A percentile compares a stretch with the other conserved stretches of the same genome.
Evolutionary conservation across 768 basidiomycete species (phyloP).

Genomic region (Pleurotus salmoneostramineus): DNA sequence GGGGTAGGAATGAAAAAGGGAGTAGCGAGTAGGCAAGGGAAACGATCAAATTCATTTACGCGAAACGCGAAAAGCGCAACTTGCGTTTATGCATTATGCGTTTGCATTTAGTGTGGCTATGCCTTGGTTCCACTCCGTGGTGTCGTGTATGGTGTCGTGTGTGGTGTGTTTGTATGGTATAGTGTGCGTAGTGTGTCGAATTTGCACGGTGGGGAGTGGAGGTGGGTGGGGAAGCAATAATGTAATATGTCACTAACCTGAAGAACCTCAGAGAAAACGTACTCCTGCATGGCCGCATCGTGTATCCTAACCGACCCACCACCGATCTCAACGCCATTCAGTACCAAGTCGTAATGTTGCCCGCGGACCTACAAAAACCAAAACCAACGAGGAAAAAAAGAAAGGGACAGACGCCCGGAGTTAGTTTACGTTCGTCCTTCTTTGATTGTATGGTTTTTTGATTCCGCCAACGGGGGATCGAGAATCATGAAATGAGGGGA

Average conservation of each 20-base stretch:
- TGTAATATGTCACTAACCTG: slow-evolving; percentile 46
- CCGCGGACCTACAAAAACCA: slow-evolving; percentile 65
- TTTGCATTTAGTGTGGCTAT: no score
- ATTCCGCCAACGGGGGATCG: slow-evolving; percentile 8
- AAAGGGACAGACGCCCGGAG: no score
- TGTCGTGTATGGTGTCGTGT: no score
- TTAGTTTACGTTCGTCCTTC: background rate
- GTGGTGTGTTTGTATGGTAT: no score
- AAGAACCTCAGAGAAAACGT: slow-evolving; percentile 71
- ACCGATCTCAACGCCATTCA: slow-evolving; percentile 92
- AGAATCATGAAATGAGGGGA: no score
- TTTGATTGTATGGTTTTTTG: background rate
- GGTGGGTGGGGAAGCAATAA: no score
- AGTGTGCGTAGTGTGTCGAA: no score
- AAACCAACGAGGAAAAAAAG: background rate
- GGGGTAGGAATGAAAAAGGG: no score
- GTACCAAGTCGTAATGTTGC: slow-evolving; percentile 93
- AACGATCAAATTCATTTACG: slow-evolving; percentile 2
- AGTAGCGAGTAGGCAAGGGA: no score
- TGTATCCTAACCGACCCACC: slow-evolving; percentile 93
- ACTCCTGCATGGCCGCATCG: slow-evolving; percentile 82
- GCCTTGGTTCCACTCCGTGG: no score
- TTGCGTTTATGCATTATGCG: no score
- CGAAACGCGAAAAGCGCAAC: background rate
- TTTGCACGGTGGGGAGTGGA: no score